A percentile compares a stretch with the other conserved stretches of the same genome.
These are phyloP conservation scores for Candida quercuum DNA, from an alignment of 805 yeast genomes.

Conservation along the genomic window DNA sequence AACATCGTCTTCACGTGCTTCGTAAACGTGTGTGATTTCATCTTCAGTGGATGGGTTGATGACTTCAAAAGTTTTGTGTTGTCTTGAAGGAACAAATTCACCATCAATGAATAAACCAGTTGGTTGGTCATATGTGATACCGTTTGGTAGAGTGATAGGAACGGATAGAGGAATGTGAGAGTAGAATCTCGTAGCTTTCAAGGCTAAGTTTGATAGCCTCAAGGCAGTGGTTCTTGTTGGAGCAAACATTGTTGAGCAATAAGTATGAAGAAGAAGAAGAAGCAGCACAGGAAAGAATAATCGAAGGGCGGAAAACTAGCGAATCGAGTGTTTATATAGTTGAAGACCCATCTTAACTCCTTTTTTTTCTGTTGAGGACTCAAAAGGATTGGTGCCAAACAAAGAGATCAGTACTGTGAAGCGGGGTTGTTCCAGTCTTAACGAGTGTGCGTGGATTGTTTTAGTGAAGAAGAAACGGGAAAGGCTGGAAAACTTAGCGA, in stretches of 20 bases:
- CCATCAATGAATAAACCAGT: conserved; percentile 75
- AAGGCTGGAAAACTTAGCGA: too few species aligned
- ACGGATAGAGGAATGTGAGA: conserved; percentile 35
- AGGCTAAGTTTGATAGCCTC: not conserved
- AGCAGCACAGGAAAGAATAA: too few species aligned
- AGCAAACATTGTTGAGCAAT: not conserved
- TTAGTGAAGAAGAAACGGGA: too few species aligned
- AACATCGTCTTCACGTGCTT: conserved; percentile 74
- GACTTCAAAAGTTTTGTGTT: conserved; percentile 57
- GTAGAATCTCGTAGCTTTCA: conserved; percentile 3
- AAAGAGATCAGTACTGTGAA: too few species aligned
- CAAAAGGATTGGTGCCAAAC: too few species aligned
- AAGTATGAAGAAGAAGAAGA: too few species aligned
- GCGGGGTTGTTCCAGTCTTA: too few species aligned
- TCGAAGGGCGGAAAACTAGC: too few species aligned
- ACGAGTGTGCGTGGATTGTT: too few species aligned
- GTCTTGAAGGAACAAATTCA: conserved; percentile 57
- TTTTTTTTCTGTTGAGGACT: too few species aligned
- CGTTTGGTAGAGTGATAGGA: conserved; percentile 62
- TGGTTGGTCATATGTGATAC: conserved; percentile 66
- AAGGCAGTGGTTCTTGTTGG: not conserved
- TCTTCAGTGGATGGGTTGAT: conserved; percentile 69
- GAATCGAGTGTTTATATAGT: too few species aligned
- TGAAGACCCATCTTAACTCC: too few species aligned
- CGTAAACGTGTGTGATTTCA: conserved; percentile 61